Base-by-base conservation (phyloP, 768 basidiomycete species). In the Tephrocybe sp. region DNA sequence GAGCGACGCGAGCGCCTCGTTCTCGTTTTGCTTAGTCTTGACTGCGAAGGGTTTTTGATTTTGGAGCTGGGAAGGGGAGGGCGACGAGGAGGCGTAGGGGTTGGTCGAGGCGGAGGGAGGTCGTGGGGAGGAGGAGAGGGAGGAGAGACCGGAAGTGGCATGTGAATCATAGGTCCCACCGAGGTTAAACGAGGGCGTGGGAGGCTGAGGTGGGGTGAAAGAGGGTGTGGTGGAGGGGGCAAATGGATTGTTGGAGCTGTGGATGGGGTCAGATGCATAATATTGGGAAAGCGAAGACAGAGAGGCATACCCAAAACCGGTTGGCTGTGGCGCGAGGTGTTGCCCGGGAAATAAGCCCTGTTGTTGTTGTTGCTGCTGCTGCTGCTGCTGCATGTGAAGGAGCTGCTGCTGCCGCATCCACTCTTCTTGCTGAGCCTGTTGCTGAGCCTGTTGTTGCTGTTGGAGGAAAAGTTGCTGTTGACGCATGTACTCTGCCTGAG, bases 161-260 rank as follows among this genome's bases (percentile, higher is more conserved):
- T 77, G 79, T 55, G 73, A 79, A 28, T 80, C 77, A 66, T 85
- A 89, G 1, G 88, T 90, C 10, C 88, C 84, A 11, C 74, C 76
- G 20, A 88, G 75, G 58, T 85, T 88, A 77, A 88, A 90, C 14
- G 78, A 73, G 0, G 85, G 81, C 7, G 73, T 66, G 37, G 57
- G 63, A 51, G 62, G 44, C 58, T 69, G 38, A 57, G 59, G 10
- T 59, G 63, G 50, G 53, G 60, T 48, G 58, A 52, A 15, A 63
- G 74, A 46, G 68, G 64, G 25, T 64, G 64, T 51, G 71, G 65
- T 58, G 0, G 70, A 58, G 0, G 76, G 79, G 0, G 93, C 95
- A 62, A 99, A 98, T 0, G 97, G 97, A 65, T 99, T 99, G 77
- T 98, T 98, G 30, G 92, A 88, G 8, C 92, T 91, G 59, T 36